These are phyloP conservation scores for Daldinia caldariorum DNA, from an alignment of 495 filamentous ascomycete genomes.

Conservation along the genomic window DNA sequence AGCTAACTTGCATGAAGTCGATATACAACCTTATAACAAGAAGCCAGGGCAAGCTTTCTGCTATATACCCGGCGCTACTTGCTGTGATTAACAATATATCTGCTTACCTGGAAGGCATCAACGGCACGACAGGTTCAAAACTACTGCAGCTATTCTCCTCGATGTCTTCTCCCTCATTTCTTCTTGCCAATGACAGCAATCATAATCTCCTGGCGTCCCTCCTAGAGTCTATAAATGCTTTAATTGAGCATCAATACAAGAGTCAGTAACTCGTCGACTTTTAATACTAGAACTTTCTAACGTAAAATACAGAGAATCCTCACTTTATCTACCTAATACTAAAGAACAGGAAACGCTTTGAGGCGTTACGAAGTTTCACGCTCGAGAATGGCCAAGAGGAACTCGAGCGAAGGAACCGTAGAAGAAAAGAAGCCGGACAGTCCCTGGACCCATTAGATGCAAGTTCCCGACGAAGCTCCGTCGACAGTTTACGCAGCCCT, in stretches of 20 bases:
- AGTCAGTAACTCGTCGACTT: slow-evolving; percentile 60
- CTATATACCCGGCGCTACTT: slow-evolving; percentile 91
- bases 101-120: slow-evolving; percentile 80
- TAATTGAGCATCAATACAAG: slow-evolving; percentile 89
- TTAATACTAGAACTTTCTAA: slow-evolving; percentile 43
- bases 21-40: slow-evolving; percentile 91
- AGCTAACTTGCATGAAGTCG: slow-evolving; percentile 65
- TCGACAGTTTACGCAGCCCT: slow-evolving; percentile 77
- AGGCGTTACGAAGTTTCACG: slow-evolving; percentile 89
- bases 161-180: slow-evolving; percentile 93
- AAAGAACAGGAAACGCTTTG: slow-evolving; percentile 82
- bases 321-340: slow-evolving; percentile 84
- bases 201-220: slow-evolving; percentile 82
- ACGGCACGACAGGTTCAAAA: slow-evolving; percentile 78
- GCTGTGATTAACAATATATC: slow-evolving; percentile 94
- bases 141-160: slow-evolving; percentile 89
- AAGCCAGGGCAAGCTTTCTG: slow-evolving; percentile 89
- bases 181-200: slow-evolving; percentile 96
- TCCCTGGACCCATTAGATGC: slow-evolving; percentile 56
- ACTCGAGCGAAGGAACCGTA: slow-evolving; percentile 80
- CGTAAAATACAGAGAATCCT: slow-evolving; percentile 70
- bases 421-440: slow-evolving; percentile 72
- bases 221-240: slow-evolving; percentile 89
- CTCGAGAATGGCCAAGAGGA: slow-evolving; percentile 96
- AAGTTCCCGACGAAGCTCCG: slow-evolving; percentile 67